Evolutionary conservation across 1,284 basidiomycete genomes (phyloP).

Genomic region (Phellinidium pouzarii): DNA sequence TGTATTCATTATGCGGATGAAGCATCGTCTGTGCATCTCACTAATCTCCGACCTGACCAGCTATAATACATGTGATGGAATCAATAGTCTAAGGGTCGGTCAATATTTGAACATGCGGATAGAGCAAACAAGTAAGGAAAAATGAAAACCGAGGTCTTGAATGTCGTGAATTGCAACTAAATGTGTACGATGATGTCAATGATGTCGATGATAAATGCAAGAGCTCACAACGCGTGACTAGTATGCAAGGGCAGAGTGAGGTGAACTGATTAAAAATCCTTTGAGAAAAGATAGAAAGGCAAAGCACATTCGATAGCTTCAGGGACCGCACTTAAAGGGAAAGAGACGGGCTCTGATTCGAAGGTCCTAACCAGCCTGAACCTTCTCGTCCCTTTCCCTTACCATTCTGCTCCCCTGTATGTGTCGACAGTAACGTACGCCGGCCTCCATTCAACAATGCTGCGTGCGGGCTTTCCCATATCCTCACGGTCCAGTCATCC

Average conservation of each 20-base stretch:
- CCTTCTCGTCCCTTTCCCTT: constrained; percentile 60
- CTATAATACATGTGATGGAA: constrained; percentile 2
- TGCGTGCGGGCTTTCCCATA: constrained; percentile 66
- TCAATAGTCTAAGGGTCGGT: constrained; percentile 7
- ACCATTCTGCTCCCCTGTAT: constrained; percentile 37
- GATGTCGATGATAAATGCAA: constrained; percentile 12
- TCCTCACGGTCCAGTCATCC: constrained; percentile 78
- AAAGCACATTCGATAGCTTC: not conserved
- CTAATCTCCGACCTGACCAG: no score
- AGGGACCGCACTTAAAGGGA: not conserved
- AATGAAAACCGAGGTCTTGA: constrained; percentile 1
- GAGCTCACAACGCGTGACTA: constrained; percentile 1
- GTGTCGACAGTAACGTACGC: not conserved
- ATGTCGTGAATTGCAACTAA: constrained; percentile 13
- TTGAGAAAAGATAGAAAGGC: constrained; percentile 1
- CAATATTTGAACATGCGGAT: not conserved
- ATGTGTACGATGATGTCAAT: constrained; percentile 3
- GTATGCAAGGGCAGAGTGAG: not conserved
- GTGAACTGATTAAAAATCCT: not conserved
- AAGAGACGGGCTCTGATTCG: constrained; percentile 22
- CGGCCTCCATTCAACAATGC: constrained; percentile 19
- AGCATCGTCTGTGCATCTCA: no score
- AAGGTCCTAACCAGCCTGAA: constrained; percentile 33
- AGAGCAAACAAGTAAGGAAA: constrained; percentile 1
- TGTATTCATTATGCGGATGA: no score